Base-by-base conservation (phyloP, 371 early-diverging fungal genomes). In the Lichtheimia ornata region DNA sequence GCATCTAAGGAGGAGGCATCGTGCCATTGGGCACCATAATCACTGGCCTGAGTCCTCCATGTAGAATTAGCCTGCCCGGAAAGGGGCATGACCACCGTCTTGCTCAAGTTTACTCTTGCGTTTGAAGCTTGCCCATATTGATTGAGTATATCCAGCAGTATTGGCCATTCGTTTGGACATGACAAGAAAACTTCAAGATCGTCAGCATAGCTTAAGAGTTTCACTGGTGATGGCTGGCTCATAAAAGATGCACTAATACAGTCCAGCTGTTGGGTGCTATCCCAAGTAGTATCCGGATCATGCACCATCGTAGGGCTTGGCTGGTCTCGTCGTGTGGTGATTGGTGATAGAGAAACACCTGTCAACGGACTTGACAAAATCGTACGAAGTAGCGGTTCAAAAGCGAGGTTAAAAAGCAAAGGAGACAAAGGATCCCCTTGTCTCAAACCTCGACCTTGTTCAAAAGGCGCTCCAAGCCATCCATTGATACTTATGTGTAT, bases 341-440 rank as follows among this genome's bases (percentile, higher is more conserved):
- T n/a, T n/a, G n/a, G n/a, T n/a, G n/a, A n/a, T n/a, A n/a, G n/a
- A n/a, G n/a, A n/a, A n/a, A n/a, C n/a, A n/a, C n/a, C n/a, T 65
- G 3, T 64, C 59, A 11, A 66, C 15, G 35, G 50, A 22, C 27
- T 58, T 57, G 2, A 58, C 27, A 4, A 41, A 43, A 62, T 45
- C 0, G 47, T 30, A 2, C 49, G 55, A 9, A 79, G 47, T 1
- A 76, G 61, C 0, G 73, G 76, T 52, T 72, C 69, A n/a, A 72
- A 57, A 18, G 67, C 70, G 0, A 76, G 42, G 35, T 70, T 69
- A 51, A 69, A 73, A 0, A 72, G 61, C 0, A 69, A 13, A 7
- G 60, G 65, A 1, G 67, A 69, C 14, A 69, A 43, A 0, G 69
- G 67, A 54, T 69, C 65, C 1, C 65, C 69, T 60, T 73, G 73